Evolutionary conservation across 2,329 filamentous ascomycete species (phyloP).

Genomic region (Hymenoscyphus repandus): DNA sequence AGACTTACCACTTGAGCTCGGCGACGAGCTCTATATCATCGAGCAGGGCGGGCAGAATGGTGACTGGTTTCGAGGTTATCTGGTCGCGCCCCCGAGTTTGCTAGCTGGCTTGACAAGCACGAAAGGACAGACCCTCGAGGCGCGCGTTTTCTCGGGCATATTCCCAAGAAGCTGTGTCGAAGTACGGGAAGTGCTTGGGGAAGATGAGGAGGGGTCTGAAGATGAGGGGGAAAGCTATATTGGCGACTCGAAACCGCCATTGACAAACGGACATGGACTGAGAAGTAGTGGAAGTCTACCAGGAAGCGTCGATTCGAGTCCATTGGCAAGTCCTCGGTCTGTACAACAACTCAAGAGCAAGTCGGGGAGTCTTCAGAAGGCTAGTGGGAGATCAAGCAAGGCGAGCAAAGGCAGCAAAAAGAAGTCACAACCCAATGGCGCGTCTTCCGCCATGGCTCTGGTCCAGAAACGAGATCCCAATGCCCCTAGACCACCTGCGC

Average conservation of each 20-base stretch:
- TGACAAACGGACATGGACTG: slow-evolving; percentile 10
- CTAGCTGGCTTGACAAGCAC: slow-evolving; percentile 85
- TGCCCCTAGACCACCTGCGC: slow-evolving; percentile 75
- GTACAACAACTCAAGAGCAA: slow-evolving; percentile 11
- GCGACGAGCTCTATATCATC: slow-evolving; percentile 98
- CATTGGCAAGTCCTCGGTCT: slow-evolving; percentile 14
- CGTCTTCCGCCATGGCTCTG: slow-evolving; percentile 35
- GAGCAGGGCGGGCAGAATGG: slow-evolving; percentile 83
- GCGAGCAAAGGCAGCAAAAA: slow-evolving; percentile 17
- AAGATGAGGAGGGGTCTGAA: slow-evolving; percentile 49
- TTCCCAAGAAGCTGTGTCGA: slow-evolving; percentile 94
- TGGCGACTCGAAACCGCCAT: slow-evolving; percentile 2
- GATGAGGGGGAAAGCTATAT: slow-evolving; percentile 9
- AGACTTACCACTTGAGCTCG: slow-evolving; percentile 93
- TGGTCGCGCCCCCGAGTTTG: slow-evolving; percentile 89
- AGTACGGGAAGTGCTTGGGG: slow-evolving; percentile 84
- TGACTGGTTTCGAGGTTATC: slow-evolving; percentile 91
- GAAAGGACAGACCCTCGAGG: slow-evolving; percentile 89
- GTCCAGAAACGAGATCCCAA: slow-evolving; percentile 56
- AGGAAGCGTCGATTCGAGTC: slow-evolving; percentile 17
- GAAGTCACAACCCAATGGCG: slow-evolving; percentile 23
- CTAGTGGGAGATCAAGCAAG: slow-evolving; percentile 5
- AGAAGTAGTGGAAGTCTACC: slow-evolving; percentile 8
- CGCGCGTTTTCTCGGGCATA: slow-evolving; percentile 96
- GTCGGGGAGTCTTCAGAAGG: slow-evolving; percentile 2